Conservation (phyloP, 805 yeast species). For the Candida lessepsii region DNA sequence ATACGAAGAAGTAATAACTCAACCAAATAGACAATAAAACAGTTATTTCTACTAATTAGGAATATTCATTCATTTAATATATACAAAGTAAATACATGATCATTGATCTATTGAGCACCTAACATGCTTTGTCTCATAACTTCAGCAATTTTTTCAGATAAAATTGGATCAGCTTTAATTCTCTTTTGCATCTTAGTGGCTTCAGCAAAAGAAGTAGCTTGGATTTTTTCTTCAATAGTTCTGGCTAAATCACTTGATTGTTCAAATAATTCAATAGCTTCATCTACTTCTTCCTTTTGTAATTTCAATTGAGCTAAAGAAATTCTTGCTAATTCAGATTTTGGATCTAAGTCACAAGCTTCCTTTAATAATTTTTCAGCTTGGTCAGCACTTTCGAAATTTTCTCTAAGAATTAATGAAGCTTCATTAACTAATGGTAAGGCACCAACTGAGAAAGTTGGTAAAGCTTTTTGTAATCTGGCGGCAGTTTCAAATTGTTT, state of each 20-base stretch:
- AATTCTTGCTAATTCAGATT: conserved; percentile 83
- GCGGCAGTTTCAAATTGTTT: conserved; percentile 85
- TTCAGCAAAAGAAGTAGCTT: conserved; percentile 87
- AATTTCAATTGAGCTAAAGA: conserved; percentile 89
- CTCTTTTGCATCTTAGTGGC: conserved; percentile 88
- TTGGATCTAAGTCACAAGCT: conserved; percentile 83
- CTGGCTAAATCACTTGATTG: conserved; percentile 81
- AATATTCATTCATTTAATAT: conserved; percentile 7
- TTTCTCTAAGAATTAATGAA: conserved; percentile 59
- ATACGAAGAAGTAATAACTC: neutral
- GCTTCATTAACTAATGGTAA: conserved; percentile 91
- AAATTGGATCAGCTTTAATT: conserved; percentile 66
- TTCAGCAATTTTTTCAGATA: conserved; percentile 62
- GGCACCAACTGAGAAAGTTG: conserved; percentile 77
- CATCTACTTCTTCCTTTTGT: conserved; percentile 78
- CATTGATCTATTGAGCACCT: conserved; percentile 6
- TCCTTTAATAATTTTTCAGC: conserved; percentile 65
- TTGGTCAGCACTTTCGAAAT: conserved; percentile 45
- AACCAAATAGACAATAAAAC: neutral
- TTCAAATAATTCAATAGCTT: conserved; percentile 79
- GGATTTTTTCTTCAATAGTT: conserved; percentile 80
- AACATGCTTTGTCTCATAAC: conserved; percentile 39
- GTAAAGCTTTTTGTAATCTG: conserved; percentile 70
- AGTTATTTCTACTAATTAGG: too few species aligned
- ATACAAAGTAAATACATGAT: conserved; percentile 9